phyloP scores from a whole-genome alignment of 257 asterid species.

The Buddleja alternifolia region DNA sequence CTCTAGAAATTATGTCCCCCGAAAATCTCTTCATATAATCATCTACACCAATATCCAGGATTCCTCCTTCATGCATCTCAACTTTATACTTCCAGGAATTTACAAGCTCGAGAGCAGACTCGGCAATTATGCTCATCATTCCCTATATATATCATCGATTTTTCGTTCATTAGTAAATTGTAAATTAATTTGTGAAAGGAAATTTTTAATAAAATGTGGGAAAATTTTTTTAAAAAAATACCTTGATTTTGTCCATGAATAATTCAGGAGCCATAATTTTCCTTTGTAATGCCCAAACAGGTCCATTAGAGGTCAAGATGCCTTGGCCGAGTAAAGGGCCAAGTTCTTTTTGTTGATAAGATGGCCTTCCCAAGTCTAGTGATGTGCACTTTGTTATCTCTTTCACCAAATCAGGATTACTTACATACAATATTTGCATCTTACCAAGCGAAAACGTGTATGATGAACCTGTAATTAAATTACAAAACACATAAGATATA shows the following conservation, averaged over 20 bases:
- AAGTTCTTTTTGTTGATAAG: slow-evolving; percentile 34
- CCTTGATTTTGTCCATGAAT: slow-evolving; percentile 52
- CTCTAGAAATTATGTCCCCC: slow-evolving; percentile 54
- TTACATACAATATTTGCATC: slow-evolving; percentile 41
- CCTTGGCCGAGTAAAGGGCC: slow-evolving; percentile 54
- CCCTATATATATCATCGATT: slow-evolving; percentile 34
- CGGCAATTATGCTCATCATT: slow-evolving; percentile 42
- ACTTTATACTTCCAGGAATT: slow-evolving; percentile 40
- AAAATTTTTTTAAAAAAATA: no score
- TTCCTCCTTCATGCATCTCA: slow-evolving; percentile 29
- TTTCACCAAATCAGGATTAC: slow-evolving; percentile 36
- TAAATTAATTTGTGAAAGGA: no score
- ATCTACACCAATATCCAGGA: slow-evolving; percentile 36
- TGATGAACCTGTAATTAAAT: slow-evolving; percentile 31
- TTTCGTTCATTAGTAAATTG: no score
- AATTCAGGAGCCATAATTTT: slow-evolving; percentile 54
- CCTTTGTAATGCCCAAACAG: slow-evolving; percentile 45
- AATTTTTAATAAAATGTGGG: no score
- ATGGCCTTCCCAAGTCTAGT: slow-evolving; percentile 46
- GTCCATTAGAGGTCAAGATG: slow-evolving; percentile 48
- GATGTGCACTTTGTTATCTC: slow-evolving; percentile 43
- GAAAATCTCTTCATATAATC: slow-evolving; percentile 42
- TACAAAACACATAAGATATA: no score
- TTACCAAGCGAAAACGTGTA: slow-evolving; percentile 45
- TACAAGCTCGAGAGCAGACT: slow-evolving; percentile 36